Evolutionary conservation across 164 flowering plant species (phyloP).

Genomic region (Magnolia kwangsiensis): DNA sequence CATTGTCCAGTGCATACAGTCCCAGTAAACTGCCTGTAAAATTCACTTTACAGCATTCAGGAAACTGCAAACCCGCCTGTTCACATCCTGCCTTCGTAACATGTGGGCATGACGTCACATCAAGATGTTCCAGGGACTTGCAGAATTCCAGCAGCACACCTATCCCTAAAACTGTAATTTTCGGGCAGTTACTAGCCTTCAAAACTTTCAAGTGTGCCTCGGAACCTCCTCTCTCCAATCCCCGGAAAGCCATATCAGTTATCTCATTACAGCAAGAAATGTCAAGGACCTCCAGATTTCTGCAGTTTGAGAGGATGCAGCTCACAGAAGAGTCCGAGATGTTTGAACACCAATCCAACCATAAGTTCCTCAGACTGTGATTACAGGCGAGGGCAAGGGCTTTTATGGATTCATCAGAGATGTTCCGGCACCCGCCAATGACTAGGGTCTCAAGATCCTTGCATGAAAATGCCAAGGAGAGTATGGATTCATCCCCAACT

Average conservation of each 20-base stretch:
- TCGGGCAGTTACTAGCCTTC: conserved; percentile 72
- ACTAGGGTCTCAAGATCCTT: conserved; percentile 73
- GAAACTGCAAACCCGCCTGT: conserved; percentile 78
- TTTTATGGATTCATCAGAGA: conserved; percentile 60
- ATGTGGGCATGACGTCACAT: conserved; percentile 81
- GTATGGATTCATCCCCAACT: conserved; percentile 67
- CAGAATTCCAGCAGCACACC: conserved; percentile 53
- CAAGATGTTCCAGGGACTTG: conserved; percentile 61
- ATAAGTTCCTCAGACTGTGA: conserved; percentile 53
- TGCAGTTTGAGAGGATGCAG: conserved; percentile 53
- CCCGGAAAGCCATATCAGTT: conserved; percentile 69
- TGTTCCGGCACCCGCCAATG: conserved; percentile 72
- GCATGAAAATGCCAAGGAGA: conserved; percentile 60
- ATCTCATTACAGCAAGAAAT: conserved; percentile 82
- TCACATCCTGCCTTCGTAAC: conserved; percentile 55
- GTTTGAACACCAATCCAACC: conserved; percentile 90
- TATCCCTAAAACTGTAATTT: conserved; percentile 67
- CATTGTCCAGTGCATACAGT: conserved; percentile 29
- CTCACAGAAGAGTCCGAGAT: conserved; percentile 66
- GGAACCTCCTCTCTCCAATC: conserved; percentile 31
- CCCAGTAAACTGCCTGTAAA: conserved; percentile 59
- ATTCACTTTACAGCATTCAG: conserved; percentile 65
- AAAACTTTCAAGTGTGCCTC: conserved; percentile 53
- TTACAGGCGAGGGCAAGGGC: conserved; percentile 50
- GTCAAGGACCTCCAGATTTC: conserved; percentile 69